Percentiles rank a stretch among this genome's conserved stretches.
Evolutionary conservation across 2,329 filamentous ascomycete genomes (phyloP).

Genomic region (Colletotrichum horii): DNA sequence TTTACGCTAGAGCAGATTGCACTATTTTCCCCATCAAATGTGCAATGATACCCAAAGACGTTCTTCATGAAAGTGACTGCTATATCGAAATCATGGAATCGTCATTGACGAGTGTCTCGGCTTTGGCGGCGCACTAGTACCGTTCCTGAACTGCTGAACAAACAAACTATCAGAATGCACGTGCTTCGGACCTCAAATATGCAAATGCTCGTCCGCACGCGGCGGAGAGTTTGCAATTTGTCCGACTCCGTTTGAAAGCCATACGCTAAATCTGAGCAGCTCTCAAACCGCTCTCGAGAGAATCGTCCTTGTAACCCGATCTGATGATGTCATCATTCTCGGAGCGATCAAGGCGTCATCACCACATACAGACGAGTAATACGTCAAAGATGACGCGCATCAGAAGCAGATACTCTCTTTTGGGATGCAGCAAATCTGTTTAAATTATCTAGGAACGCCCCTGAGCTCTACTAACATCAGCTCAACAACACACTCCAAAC

Average conservation of each 20-base stretch:
- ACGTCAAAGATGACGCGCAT: constrained; percentile 8
- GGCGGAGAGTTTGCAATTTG: background rate
- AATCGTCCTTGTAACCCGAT: background rate
- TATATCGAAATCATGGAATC: background rate
- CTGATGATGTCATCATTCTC: constrained; percentile 8
- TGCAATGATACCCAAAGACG: background rate
- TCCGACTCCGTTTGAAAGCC: background rate
- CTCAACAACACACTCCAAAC: background rate
- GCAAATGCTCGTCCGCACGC: background rate
- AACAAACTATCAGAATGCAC: background rate
- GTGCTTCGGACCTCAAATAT: background rate
- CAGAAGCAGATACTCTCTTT: background rate
- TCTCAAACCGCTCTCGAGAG: background rate
- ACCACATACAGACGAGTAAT: background rate
- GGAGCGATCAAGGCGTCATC: constrained; percentile 1
- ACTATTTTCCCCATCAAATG: background rate
- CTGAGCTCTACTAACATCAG: too few species aligned
- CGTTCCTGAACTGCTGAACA: background rate
- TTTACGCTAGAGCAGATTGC: background rate
- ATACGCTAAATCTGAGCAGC: background rate
- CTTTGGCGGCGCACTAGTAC: background rate
- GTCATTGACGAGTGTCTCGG: background rate
- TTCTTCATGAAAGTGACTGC: background rate
- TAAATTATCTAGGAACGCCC: background rate
- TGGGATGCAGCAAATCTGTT: background rate